These are phyloP conservation scores for Malassezia sympodialis DNA, from an alignment of 1,284 basidiomycete genomes.

Conservation along the genomic window DNA sequence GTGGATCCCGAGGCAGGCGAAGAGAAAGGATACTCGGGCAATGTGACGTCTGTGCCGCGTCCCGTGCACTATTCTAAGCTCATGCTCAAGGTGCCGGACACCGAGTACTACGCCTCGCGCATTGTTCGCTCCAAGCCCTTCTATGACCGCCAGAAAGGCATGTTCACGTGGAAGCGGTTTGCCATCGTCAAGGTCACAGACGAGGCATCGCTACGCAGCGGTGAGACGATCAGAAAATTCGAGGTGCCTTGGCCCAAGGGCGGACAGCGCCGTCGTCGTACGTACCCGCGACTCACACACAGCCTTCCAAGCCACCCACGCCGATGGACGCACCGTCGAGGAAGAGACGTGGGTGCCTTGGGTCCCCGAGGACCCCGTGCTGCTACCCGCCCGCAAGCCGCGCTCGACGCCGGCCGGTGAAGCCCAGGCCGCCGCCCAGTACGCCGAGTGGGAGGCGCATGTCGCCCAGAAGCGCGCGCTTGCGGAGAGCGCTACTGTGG, in stretches of 20 bases:
- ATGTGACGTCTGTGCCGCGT: slow-evolving; percentile 31
- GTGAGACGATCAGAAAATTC: slow-evolving; percentile 26
- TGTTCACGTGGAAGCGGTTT: slow-evolving; percentile 40
- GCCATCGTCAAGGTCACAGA: slow-evolving; percentile 31
- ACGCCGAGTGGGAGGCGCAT: slow-evolving; percentile 18
- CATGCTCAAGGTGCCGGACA: slow-evolving; percentile 41
- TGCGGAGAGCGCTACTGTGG: slow-evolving; percentile 9
- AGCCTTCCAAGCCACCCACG: slow-evolving; percentile 15
- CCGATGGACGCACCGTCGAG: slow-evolving; percentile 25
- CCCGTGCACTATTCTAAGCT: slow-evolving; percentile 47
- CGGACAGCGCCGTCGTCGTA: slow-evolving; percentile 20
- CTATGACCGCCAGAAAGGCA: slow-evolving; percentile 29
- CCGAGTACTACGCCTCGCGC: slow-evolving; percentile 32
- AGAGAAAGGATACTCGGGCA: slow-evolving; percentile 37
- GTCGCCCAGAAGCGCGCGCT: slow-evolving; percentile 8
- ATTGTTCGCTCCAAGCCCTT: slow-evolving; percentile 28
- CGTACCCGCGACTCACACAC: background rate
- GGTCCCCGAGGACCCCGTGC: slow-evolving; percentile 40
- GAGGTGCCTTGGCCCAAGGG: slow-evolving; percentile 42
- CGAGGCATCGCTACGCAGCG: slow-evolving; percentile 23
- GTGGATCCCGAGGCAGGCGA: slow-evolving; percentile 28
- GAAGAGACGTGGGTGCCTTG: slow-evolving; percentile 40
- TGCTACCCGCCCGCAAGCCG: slow-evolving; percentile 22
- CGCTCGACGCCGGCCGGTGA: slow-evolving; percentile 26
- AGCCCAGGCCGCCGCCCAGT: slow-evolving; percentile 19